A percentile compares a stretch with the other conserved stretches of the same genome.
phyloP scores from a whole-genome alignment of 1,139 yeast species.

The Zygoascus meyerae region DNA sequence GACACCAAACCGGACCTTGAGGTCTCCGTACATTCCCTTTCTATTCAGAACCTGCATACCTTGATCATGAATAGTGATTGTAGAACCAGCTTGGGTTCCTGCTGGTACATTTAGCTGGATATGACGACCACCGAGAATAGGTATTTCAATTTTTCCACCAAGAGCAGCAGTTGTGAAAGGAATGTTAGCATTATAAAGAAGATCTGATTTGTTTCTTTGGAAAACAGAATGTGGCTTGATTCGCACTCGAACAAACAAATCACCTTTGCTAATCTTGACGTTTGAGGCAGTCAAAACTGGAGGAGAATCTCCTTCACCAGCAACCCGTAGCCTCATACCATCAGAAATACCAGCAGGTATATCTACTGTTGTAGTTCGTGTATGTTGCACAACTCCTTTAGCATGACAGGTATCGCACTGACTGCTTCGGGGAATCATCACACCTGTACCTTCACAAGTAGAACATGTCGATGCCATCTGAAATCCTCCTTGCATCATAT shows the following conservation, averaged over 20 bases:
- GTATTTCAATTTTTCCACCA: conserved; percentile 85
- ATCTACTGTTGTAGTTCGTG: conserved; percentile 68
- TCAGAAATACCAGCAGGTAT: conserved; percentile 86
- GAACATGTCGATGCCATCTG: conserved; percentile 94
- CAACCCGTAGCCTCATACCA: conserved; percentile 77
- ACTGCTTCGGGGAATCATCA: conserved; percentile 59
- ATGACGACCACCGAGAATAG: conserved; percentile 50
- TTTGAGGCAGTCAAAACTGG: conserved; percentile 38
- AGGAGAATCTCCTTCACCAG: conserved; percentile 92
- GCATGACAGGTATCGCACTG: conserved; percentile 82
- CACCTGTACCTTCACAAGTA: conserved; percentile 86
- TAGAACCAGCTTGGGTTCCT: conserved; percentile 77
- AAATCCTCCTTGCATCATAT: conserved; percentile 84
- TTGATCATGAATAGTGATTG: conserved; percentile 71
- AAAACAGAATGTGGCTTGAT: conserved; percentile 71
- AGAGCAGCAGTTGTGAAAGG: conserved; percentile 95
- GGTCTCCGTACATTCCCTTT: conserved; percentile 49
- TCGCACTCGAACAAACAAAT: conserved; percentile 71
- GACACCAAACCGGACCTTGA: conserved; percentile 70
- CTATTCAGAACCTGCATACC: conserved; percentile 79
- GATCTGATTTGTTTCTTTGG: conserved; percentile 56
- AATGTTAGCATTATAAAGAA: conserved; percentile 59
- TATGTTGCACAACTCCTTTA: conserved; percentile 69
- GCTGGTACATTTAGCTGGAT: conserved; percentile 77
- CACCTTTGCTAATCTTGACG: conserved; percentile 70